Evolutionary conservation across 2,329 filamentous ascomycete species (phyloP).

Genomic region (Pyrenophora graminea): DNA sequence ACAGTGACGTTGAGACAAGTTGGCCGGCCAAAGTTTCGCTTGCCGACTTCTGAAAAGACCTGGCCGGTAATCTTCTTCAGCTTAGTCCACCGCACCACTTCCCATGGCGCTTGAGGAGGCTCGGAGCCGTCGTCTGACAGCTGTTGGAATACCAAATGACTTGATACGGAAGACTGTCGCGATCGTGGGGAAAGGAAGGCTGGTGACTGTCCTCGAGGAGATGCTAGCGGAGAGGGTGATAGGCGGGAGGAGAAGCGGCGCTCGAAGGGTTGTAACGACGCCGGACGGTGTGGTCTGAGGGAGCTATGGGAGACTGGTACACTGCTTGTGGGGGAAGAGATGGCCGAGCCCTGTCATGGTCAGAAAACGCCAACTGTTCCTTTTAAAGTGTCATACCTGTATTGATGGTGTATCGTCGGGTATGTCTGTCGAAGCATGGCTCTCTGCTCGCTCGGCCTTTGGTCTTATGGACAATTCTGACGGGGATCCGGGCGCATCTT

Average conservation of each 20-base stretch:
- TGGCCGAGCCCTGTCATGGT: slow-evolving; percentile 54
- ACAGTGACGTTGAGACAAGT: slow-evolving; percentile 89
- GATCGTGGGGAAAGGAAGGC: slow-evolving; percentile 78
- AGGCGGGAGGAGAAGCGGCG: slow-evolving; percentile 88
- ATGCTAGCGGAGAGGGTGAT: slow-evolving; percentile 62
- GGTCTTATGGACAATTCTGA: slow-evolving; percentile 27
- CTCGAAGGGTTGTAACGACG: slow-evolving; percentile 90
- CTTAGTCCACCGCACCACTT: slow-evolving; percentile 95
- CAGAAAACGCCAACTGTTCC: slow-evolving; percentile 16
- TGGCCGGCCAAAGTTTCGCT: slow-evolving; percentile 87
- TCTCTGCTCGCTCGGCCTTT: slow-evolving; percentile 51
- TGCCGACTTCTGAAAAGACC: slow-evolving; percentile 89
- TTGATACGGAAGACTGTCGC: slow-evolving; percentile 77
- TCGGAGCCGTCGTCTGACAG: slow-evolving; percentile 57
- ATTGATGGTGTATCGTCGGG: slow-evolving; percentile 85
- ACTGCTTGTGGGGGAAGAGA: slow-evolving; percentile 72
- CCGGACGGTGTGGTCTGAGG: slow-evolving; percentile 73
- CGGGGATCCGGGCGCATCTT: slow-evolving; percentile 28
- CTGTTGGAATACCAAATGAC: slow-evolving; percentile 64
- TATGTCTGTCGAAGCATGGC: slow-evolving; percentile 73
- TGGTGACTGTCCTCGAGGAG: slow-evolving; percentile 73
- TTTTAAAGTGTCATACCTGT: slow-evolving; percentile 61
- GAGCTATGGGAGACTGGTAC: slow-evolving; percentile 71
- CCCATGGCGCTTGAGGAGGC: slow-evolving; percentile 82
- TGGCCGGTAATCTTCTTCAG: slow-evolving; percentile 86